Evolutionary conservation across 164 flowering plant species (phyloP).

Genomic region (Pachysandra terminalis): DNA sequence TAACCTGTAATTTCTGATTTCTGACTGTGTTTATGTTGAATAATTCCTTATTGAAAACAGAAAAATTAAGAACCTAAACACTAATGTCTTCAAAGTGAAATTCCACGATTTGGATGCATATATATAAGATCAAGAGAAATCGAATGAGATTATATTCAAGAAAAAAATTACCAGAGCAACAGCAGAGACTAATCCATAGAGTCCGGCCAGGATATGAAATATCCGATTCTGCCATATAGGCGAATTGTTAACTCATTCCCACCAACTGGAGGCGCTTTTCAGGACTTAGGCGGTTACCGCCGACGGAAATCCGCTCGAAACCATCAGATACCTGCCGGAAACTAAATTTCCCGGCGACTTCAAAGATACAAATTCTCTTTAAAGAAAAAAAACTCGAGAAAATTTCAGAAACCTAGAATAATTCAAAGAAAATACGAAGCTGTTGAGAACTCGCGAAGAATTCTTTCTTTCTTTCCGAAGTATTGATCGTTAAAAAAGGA

Average conservation of each 20-base stretch:
- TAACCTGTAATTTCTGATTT: too few relatives aligned
- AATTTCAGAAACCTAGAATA: too few relatives aligned
- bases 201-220: constrained; percentile 64
- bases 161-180: constrained; percentile 54
- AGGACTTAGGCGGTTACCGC: constrained; percentile 33
- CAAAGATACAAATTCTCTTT: too few relatives aligned
- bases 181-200: constrained; percentile 67
- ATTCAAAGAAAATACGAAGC: too few relatives aligned
- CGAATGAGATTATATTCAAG: not conserved
- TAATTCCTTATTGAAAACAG: not conserved
- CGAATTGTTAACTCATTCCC: constrained; percentile 67
- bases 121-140: not conserved
- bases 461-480: too few relatives aligned
- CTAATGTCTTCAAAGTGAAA: not conserved
- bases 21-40: too few relatives aligned
- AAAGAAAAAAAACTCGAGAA: too few relatives aligned
- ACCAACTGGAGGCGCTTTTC: constrained; percentile 58
- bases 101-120: not conserved
- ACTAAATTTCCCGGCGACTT: constrained; percentile 12
- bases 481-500: too few relatives aligned
- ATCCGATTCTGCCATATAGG: constrained; percentile 74
- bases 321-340: constrained; percentile 18
- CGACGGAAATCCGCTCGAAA: constrained; percentile 14
- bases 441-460: too few relatives aligned
- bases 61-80: too few relatives aligned